Evolutionary conservation across 495 filamentous ascomycete genomes (phyloP).

Genomic region (Tuber umbilicatum): DNA sequence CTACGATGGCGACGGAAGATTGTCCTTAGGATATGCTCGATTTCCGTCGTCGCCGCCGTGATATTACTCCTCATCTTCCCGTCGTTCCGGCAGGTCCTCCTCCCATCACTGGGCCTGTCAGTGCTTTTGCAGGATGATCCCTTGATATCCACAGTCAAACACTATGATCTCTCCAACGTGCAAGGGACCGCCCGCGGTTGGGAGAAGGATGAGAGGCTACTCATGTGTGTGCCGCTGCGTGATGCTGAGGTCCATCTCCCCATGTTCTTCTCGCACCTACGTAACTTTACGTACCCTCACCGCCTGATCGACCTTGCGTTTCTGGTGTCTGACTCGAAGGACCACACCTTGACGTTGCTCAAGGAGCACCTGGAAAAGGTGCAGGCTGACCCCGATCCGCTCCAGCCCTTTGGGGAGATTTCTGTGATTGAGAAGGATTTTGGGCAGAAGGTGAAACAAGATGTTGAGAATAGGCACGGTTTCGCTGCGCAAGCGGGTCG

Average conservation of each 20-base stretch:
- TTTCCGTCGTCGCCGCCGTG: constrained; percentile 45
- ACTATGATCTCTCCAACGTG: constrained; percentile 89
- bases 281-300: constrained; percentile 96
- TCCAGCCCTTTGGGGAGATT: constrained; percentile 87
- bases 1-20: constrained; percentile 68
- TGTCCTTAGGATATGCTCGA: constrained; percentile 57
- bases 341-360: constrained; percentile 73
- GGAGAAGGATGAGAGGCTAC: constrained; percentile 89
- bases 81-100: constrained; percentile 60
- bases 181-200: constrained; percentile 85
- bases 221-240: constrained; percentile 89
- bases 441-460: constrained; percentile 94
- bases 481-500: constrained; percentile 93
- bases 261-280: constrained; percentile 97
- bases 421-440: constrained; percentile 99
- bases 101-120: constrained; percentile 66
- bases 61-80: constrained; percentile 57
- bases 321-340: constrained; percentile 94
- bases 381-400: constrained; percentile 70
- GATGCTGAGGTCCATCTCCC: constrained; percentile 89
- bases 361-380: constrained; percentile 65
- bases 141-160: constrained; percentile 84
- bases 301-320: constrained; percentile 94
- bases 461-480: constrained; percentile 94
- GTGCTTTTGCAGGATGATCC: constrained; percentile 66